Percentiles rank a stretch among this genome's conserved stretches.
Evolutionary conservation across 176 grass and related monocot genomes (phyloP).

Genomic region (Raddia guianensis): DNA sequence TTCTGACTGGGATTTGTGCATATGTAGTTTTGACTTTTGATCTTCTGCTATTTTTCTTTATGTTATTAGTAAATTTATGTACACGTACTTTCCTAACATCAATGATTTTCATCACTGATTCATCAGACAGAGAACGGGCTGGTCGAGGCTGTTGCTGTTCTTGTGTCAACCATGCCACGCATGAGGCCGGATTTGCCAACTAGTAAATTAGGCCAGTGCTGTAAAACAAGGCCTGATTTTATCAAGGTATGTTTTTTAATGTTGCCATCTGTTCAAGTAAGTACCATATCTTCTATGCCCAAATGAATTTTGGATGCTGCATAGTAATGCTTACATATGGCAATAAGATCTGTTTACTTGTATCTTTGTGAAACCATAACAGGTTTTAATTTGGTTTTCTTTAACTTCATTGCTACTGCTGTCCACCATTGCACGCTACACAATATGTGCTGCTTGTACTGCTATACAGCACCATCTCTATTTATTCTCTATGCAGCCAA

Average conservation of each 20-base stretch:
- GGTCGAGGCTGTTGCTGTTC: slow-evolving; percentile 91
- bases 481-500: slow-evolving; percentile 14
- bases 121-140: slow-evolving; percentile 95
- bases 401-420: slow-evolving; percentile 1
- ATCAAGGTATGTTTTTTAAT: slow-evolving; percentile 76
- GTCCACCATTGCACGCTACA: neutral
- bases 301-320: slow-evolving; percentile 27
- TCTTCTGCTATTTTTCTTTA: neutral
- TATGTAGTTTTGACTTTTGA: slow-evolving; percentile 32
- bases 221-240: slow-evolving; percentile 91
- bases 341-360: neutral
- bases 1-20: slow-evolving; percentile 4
- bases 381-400: neutral
- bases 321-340: neutral
- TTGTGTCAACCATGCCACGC: slow-evolving; percentile 90
- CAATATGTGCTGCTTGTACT: slow-evolving; percentile 23
- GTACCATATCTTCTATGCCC: slow-evolving; percentile 12
- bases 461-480: neutral
- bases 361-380: neutral
- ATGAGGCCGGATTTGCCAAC: slow-evolving; percentile 61
- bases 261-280: slow-evolving; percentile 25
- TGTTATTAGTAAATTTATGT: slow-evolving; percentile 13
- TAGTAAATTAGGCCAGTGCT: slow-evolving; percentile 80
- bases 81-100: slow-evolving; percentile 10
- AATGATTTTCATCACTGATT: slow-evolving; percentile 4